A percentile compares a stretch with the other conserved stretches of the same genome.
Conservation (phyloP, 1,284 basidiomycete genomes). For the Cutaneotrichosporon mucoides region DNA sequence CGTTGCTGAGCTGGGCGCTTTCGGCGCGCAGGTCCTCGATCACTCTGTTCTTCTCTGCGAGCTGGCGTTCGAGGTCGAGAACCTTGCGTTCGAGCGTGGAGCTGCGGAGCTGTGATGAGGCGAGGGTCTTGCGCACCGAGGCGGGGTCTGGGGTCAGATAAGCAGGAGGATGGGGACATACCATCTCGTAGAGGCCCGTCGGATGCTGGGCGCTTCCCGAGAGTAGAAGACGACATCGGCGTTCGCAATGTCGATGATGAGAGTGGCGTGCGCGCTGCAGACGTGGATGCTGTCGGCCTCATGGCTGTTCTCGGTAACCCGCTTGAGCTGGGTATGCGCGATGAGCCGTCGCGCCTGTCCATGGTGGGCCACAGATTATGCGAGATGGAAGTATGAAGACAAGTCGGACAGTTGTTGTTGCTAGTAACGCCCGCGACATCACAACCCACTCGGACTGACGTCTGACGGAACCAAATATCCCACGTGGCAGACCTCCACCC, state of each 20-base stretch:
- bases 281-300: no score
- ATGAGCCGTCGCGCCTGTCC: constrained; percentile 1
- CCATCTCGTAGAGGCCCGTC: constrained; percentile 28
- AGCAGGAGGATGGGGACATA: neutral
- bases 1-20: constrained; percentile 27
- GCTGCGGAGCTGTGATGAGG: constrained; percentile 15
- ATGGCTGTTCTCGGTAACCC: neutral
- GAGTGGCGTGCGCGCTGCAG: neutral
- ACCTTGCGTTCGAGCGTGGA: constrained; percentile 24
- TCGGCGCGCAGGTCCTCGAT: constrained; percentile 29
- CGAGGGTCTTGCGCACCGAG: constrained; percentile 18
- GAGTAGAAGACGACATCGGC: constrained; percentile 4
- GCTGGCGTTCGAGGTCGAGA: constrained; percentile 20
- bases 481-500: constrained; percentile 2
- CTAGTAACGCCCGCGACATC: no score
- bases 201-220: constrained; percentile 21
- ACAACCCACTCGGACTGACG: no score
- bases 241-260: neutral
- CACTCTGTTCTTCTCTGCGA: constrained; percentile 16
- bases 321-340: constrained; percentile 4
- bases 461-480: constrained; percentile 7
- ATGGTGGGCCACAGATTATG: neutral
- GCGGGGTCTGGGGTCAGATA: constrained; percentile 15
- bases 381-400: neutral
- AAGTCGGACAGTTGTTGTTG: constrained; percentile 4